Evolutionary conservation across 2,329 filamentous ascomycete species (phyloP), one percentile per base, ranked within the genome.

Genomic region (Rhynchosporium agropyri): DNA sequence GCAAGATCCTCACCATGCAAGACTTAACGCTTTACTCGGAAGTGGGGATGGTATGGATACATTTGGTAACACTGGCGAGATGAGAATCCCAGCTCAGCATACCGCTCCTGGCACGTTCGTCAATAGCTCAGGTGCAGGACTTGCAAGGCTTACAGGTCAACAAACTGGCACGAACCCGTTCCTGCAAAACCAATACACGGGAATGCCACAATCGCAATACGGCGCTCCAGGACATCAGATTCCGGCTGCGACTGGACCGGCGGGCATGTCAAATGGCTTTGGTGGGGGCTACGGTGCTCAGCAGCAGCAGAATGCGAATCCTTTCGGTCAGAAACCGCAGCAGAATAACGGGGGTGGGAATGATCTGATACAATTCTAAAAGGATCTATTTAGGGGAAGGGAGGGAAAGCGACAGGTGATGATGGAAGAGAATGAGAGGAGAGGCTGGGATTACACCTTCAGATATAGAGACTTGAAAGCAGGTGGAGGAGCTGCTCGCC

Each of bases 101-200:
- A 99, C 95, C 0, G 92, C 95, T 1, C 95, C 95, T 0, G 95
- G 94, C 31, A 96, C 91, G 0, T 99, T 98, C 75, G 89, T 99
- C 78, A 99, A 99, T 79, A 96, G 91, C 64, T 92, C 95, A 6
- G 95, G 95, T 56, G 82, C 89, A 43, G 91, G 91, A n/a, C 79
- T 91, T 62, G 86, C 86, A 70, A 84, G 85, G 63, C 77, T 97
- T 49, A 90, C 71, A 38, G 66, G 70, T 28, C 80, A 64, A 75
- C 81, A 60, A 81, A 92, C 67, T 26, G 91, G 91, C 0, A 92
- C 88, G 1, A 98, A 98, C 74, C 95, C 95, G 0, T 99, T 98
- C 79, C 79, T 96, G 70, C 85, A 88, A 64, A 86, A 87, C 65
- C 92, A 96, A 74, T 95, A 89, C 72, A 96, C 91, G 0, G 92